Evolutionary conservation across 441 rosid species (phyloP).

Genomic region (Gossypium trilobum): DNA sequence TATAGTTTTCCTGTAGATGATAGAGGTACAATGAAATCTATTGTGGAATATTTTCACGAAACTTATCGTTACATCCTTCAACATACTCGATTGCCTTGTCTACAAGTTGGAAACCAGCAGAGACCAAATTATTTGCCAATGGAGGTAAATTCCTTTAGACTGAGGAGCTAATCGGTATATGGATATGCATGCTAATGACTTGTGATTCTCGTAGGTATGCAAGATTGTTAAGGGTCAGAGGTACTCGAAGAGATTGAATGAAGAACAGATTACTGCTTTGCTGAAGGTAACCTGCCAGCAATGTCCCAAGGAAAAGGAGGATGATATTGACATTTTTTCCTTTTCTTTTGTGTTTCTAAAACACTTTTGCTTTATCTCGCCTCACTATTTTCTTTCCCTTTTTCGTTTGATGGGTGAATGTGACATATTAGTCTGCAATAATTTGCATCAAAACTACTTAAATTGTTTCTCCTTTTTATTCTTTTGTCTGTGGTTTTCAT

Average conservation of each 20-base stretch:
- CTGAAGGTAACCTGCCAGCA: slow-evolving; percentile 80
- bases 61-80: slow-evolving; percentile 67
- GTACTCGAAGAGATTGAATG: slow-evolving; percentile 76
- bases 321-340: slow-evolving; percentile 32
- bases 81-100: slow-evolving; percentile 72
- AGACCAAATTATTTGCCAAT: slow-evolving; percentile 87
- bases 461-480: neutral
- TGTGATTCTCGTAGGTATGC: slow-evolving; percentile 49
- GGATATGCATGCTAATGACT: slow-evolving; percentile 8
- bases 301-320: slow-evolving; percentile 58
- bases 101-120: slow-evolving; percentile 85
- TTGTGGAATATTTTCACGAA: slow-evolving; percentile 70
- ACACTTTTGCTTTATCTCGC: neutral
- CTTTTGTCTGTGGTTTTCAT: neutral
- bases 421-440: neutral
- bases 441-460: neutral
- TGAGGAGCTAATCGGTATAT: neutral
- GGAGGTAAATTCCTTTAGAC: slow-evolving; percentile 46
- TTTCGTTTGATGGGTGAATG: neutral
- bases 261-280: slow-evolving; percentile 75
- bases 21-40: slow-evolving; percentile 77
- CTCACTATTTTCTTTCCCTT: neutral
- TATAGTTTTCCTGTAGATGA: slow-evolving; percentile 75
- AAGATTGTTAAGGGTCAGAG: slow-evolving; percentile 90
- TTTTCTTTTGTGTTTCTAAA: neutral